A percentile compares a stretch with the other conserved stretches of the same genome.
Evolutionary conservation across 1,284 basidiomycete species (phyloP).

Genomic region (Pholiota adiposa): DNA sequence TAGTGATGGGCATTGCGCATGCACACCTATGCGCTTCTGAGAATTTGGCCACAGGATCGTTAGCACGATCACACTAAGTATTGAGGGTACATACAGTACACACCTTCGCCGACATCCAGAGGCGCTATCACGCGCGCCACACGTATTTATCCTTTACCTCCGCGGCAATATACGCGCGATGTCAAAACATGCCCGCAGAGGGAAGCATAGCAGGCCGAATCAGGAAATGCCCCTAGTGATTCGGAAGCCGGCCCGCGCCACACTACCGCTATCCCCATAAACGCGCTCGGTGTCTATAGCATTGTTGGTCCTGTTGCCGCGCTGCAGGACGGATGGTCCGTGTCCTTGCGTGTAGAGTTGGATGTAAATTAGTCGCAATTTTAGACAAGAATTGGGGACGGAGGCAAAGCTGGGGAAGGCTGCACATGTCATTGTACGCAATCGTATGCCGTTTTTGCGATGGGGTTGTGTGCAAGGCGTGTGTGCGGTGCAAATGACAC

Average conservation of each 20-base stretch:
- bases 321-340: background rate
- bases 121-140: background rate
- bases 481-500: background rate
- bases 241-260: background rate
- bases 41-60: too few relatives aligned
- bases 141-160: background rate
- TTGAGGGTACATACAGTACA: too few relatives aligned
- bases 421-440: too few relatives aligned
- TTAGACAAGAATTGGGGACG: too few relatives aligned
- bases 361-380: too few relatives aligned
- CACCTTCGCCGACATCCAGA: too few relatives aligned
- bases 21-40: too few relatives aligned
- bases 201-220: background rate
- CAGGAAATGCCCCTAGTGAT: background rate
- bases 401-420: too few relatives aligned
- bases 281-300: background rate
- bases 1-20: too few relatives aligned
- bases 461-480: background rate
- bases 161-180: background rate
- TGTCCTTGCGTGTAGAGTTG: background rate
- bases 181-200: background rate
- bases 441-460: background rate
- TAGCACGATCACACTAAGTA: too few relatives aligned
- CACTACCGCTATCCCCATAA: background rate
- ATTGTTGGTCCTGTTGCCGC: background rate